Evolutionary conservation across 202 grass and related monocot genomes (phyloP).

Genomic region (Eragrostis tef): DNA sequence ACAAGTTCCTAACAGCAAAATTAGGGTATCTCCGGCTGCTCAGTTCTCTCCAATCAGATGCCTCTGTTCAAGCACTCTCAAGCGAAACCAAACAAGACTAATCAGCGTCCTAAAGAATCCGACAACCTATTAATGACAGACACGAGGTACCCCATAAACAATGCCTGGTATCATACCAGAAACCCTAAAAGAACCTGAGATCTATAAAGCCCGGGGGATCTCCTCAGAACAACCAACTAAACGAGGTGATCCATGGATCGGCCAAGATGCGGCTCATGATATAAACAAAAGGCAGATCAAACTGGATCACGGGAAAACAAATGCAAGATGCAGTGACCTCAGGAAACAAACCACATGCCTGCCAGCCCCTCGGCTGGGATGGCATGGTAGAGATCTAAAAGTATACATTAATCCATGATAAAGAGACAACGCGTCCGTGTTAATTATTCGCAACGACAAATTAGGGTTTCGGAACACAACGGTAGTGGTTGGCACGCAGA

Average conservation of each 20-base stretch:
- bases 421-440: constrained; percentile 23
- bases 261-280: constrained; percentile 20
- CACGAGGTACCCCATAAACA: constrained; percentile 35
- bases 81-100: constrained; percentile 36
- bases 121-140: constrained; percentile 43
- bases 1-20: background rate
- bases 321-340: constrained; percentile 36
- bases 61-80: constrained; percentile 13
- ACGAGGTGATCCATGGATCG: background rate
- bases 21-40: background rate
- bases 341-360: constrained; percentile 45
- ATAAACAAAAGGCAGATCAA: constrained; percentile 23
- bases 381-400: constrained; percentile 24
- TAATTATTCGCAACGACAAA: constrained; percentile 10
- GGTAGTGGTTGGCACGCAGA: constrained; percentile 24
- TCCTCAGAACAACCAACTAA: constrained; percentile 9
- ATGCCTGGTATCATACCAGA: background rate
- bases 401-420: constrained; percentile 36
- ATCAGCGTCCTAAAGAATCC: constrained; percentile 18
- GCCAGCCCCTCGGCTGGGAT: constrained; percentile 35
- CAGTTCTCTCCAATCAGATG: constrained; percentile 29
- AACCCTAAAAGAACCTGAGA: constrained; percentile 43
- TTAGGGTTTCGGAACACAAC: constrained; percentile 16
- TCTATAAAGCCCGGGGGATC: constrained; percentile 41
- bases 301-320: constrained; percentile 39